A percentile compares a stretch with the other conserved stretches of the same genome.
Conservation (phyloP, 2,329 filamentous ascomycete genomes). For the Monosporascus sp. region DNA sequence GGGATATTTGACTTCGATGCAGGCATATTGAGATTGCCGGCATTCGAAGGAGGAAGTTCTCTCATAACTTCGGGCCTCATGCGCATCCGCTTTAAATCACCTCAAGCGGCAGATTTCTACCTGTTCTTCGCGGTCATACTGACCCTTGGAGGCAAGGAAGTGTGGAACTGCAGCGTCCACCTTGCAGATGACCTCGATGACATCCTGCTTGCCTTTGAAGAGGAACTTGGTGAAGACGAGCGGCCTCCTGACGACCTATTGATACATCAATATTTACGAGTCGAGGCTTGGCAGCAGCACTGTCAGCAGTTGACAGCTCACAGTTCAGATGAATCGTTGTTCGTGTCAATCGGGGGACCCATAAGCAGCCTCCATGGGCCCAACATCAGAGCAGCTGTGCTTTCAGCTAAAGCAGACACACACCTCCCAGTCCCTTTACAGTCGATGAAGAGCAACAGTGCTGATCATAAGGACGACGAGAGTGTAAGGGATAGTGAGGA, state of each 20-base stretch:
- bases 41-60: conserved; percentile 4
- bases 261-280: conserved; percentile 2
- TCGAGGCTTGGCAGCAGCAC: conserved; percentile 2
- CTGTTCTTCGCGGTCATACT: conserved; percentile 8
- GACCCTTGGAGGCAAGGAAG: conserved; percentile 1
- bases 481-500: neutral
- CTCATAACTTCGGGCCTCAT: conserved; percentile 7
- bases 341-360: conserved; percentile 5
- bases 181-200: neutral
- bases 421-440: conserved; percentile 5
- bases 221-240: neutral
- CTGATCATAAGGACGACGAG: neutral
- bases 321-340: conserved; percentile 3
- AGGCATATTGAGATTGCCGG: neutral
- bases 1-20: conserved; percentile 6
- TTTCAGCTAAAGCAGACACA: conserved; percentile 5
- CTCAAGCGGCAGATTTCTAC: conserved; percentile 5
- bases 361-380: neutral
- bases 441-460: neutral
- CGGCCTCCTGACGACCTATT: neutral
- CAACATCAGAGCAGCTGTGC: conserved; percentile 3
- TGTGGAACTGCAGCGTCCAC: conserved; percentile 5
- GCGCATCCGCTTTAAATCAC: conserved; percentile 7
- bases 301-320: neutral
- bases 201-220: conserved; percentile 1